Conservation (phyloP, 768 basidiomycete species). For the Rhizopogon sp. region DNA sequence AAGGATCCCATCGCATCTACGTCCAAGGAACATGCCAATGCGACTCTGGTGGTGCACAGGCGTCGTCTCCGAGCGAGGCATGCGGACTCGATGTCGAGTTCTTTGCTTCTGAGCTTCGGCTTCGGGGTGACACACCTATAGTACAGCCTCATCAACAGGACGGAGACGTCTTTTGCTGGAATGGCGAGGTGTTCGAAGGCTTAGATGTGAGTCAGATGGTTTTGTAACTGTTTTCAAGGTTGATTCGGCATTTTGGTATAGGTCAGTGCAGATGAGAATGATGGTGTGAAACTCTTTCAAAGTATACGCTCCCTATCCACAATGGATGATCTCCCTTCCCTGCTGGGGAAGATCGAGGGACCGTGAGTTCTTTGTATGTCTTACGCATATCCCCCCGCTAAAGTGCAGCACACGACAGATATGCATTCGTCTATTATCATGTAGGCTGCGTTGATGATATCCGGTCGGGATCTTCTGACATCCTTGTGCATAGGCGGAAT, state of each 20-base stretch:
- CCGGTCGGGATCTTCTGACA: slow-evolving; percentile 1
- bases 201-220: slow-evolving; percentile 46
- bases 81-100: slow-evolving; percentile 38
- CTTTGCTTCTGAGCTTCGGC: slow-evolving; percentile 69
- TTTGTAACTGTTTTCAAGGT: neutral
- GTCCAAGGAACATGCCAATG: slow-evolving; percentile 2
- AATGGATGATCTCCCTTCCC: slow-evolving; percentile 38
- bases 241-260: slow-evolving; percentile 21
- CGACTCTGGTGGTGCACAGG: neutral
- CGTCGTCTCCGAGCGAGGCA: neutral
- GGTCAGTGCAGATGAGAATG: slow-evolving; percentile 63
- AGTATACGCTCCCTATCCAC: slow-evolving; percentile 18
- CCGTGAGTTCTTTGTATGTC: slow-evolving; percentile 50
- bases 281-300: slow-evolving; percentile 53
- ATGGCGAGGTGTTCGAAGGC: slow-evolving; percentile 88
- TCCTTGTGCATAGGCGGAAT: slow-evolving; percentile 30
- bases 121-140: slow-evolving; percentile 55
- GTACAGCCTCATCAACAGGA: slow-evolving; percentile 63
- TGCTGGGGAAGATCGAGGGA: slow-evolving; percentile 68
- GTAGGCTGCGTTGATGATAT: slow-evolving; percentile 33
- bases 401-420: slow-evolving; percentile 36
- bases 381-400: neutral
- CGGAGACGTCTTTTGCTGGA: slow-evolving; percentile 74
- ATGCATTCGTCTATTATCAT: slow-evolving; percentile 78
- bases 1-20: slow-evolving; percentile 26